Evolutionary conservation across 805 yeast genomes (phyloP), one percentile per base, ranked within the genome.

Genomic region (Yamadazyma sp.): DNA sequence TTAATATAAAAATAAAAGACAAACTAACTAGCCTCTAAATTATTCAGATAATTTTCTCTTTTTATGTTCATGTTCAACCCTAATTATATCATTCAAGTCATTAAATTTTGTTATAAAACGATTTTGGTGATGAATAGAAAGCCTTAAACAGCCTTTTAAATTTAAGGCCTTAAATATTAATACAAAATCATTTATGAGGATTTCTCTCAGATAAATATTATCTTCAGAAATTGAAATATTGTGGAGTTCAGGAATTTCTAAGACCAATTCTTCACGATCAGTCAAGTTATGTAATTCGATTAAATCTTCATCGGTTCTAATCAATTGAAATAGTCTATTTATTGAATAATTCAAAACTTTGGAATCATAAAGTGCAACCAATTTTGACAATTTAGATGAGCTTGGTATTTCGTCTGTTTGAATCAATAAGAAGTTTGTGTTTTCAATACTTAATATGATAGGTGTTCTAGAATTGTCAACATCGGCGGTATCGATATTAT

Each of bases 141-240:
- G 12, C 33, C 33, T 7, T 7, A 7, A 8, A 8, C 27, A 8
- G 7, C 40, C 28, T 16, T 48, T 43, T 4, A 26, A 35, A 8
- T 36, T 34, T 19, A 58, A 43, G 9, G 46, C 45, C 15, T 38
- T 37, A 39, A 55, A 58, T 16, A 54, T 35, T 15, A 42, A 33
- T n/a, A 58, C 30, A 22, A 64, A 49, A 39, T 59, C 66, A 12
- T 41, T 42, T 10, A 62, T 37, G 2, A 48, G 44, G 12, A 56
- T 40, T 14, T 55, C 53, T 14, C 48, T 40, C 3, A 59, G 37
- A 37, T 58, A 55, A 4, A 52, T 43, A 32, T 58, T 51, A 40
- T 60, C 65, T 35, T 64, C 67, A 2, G 62, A 40, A n/a, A 64
- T 45, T n/a, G 35, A 30, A 17, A 61, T 43, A 16, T 39, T 38